Evolutionary conservation across 768 basidiomycete genomes (phyloP).

Genomic region (Russula ochroleuca): DNA sequence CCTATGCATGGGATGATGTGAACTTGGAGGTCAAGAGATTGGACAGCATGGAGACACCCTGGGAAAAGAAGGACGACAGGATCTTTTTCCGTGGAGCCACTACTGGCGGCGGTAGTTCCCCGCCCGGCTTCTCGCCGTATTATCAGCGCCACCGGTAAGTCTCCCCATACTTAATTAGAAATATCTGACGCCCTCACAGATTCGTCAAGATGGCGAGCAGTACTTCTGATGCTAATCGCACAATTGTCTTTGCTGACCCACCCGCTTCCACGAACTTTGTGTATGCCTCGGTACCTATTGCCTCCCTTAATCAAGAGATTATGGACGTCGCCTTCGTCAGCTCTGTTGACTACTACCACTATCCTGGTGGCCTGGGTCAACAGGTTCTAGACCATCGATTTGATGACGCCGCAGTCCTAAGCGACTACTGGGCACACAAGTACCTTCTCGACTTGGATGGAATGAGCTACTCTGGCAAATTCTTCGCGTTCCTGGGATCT

Average conservation of each 20-base stretch:
- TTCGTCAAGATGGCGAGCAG: slow-evolving; percentile 79
- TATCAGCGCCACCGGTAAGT: slow-evolving; percentile 83
- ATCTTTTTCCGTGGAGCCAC: slow-evolving; percentile 97
- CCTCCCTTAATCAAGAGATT: slow-evolving; percentile 64
- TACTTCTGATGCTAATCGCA: slow-evolving; percentile 47
- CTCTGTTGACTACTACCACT: slow-evolving; percentile 60
- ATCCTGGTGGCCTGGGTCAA: slow-evolving; percentile 69
- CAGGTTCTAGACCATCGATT: slow-evolving; percentile 64
- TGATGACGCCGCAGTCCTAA: slow-evolving; percentile 71
- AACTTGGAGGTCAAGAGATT: slow-evolving; percentile 67
- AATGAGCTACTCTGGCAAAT: slow-evolving; percentile 90
- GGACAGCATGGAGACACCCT: slow-evolving; percentile 81
- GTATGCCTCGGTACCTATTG: slow-evolving; percentile 56
- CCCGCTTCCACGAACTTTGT: slow-evolving; percentile 52
- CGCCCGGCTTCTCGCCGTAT: slow-evolving; percentile 72
- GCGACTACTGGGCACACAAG: slow-evolving; percentile 89
- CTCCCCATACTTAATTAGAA: slow-evolving; percentile 21
- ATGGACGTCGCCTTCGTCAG: slow-evolving; percentile 89
- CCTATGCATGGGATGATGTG: slow-evolving; percentile 86
- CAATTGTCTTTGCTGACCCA: slow-evolving; percentile 68
- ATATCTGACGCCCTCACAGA: slow-evolving; percentile 30
- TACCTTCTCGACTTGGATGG: slow-evolving; percentile 89
- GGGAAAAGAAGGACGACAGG: slow-evolving; percentile 83
- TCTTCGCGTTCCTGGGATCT: slow-evolving; percentile 78
- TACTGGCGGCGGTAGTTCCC: slow-evolving; percentile 88